Base-by-base conservation (phyloP, 768 basidiomycete genomes). In the Serendipita vermifera region DNA sequence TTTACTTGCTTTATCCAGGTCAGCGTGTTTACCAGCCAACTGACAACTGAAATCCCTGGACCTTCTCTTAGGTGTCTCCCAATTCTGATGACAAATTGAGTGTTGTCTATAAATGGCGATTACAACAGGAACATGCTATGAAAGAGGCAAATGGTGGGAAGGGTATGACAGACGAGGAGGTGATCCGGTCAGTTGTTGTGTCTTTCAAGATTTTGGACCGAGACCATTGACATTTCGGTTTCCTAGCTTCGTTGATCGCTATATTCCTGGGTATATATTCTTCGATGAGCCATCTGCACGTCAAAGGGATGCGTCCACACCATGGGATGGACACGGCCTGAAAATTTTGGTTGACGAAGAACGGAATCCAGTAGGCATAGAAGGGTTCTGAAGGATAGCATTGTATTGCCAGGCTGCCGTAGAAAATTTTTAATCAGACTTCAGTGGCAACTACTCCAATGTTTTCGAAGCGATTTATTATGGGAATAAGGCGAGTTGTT, bases 211-310 rank as follows among this genome's bases (percentile, higher is more conserved):
- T 31, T 33, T 29, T 22, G 15, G 31, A 5, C 31, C 33, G 4
- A 36, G 5, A 5, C 29, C 33, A 3, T 36, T 58, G 22, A 54
- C 6, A 4, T 55, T 20, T 32, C 14, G 32, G 13, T 33, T 39
- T 33, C 14, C 22, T 9, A 89, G 86, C 33, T 94, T 94, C 65
- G 81, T 93, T 4, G 86, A 91, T 67, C 81, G 93, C 3, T 96
- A 96, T 67, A 91, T 97, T 62, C 92, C 92, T 1, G 88, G 86
- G 2, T 97, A 96, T 64, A 81, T 94, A 58, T 84, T 93, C 65
- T 97, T 87, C 64, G 80, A 76, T 3, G 78, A 79, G 20, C 79
- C 39, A 58, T 41, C 32, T 24, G 14, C 13, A 41, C 24, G 36
- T n/a, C 9, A 3, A 14, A 38, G 36, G 14, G 55, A 55, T 55